Evolutionary conservation across 2,329 filamentous ascomycete species (phyloP), one percentile per base, ranked within the genome.

Genomic region (Biscogniauxia mediterranea): DNA sequence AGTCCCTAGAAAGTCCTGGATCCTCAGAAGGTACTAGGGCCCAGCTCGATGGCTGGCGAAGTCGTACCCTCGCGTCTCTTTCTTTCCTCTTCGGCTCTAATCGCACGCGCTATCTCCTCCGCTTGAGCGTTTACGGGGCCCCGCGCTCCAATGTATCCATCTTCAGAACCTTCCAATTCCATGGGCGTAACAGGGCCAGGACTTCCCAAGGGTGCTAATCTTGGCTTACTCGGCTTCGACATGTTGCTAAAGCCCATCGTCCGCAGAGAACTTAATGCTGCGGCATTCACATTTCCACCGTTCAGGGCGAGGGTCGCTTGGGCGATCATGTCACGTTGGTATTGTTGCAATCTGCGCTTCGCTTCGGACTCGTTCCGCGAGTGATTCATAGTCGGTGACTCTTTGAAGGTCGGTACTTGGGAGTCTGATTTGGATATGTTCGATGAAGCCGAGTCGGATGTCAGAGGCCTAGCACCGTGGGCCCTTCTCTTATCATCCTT

Each of bases 111-210:
- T 13, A 74, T 66, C 57, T 73, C 73, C 49, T 71, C 67, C 8
- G 61, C 65, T 52, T 72, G 68, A 15, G 65, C 57, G 20, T 70
- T 65, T 20, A 64, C 62, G 11, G 58, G 26, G 13, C 68, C 70
- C 26, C 67, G 71, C 28, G 72, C 73, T 38, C 80, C 70, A 46
- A 83, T 79, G 28, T 77, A 77, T 49, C 73, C 73, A 9, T 73
- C 73, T 15, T 73, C 69, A 0, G 76, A 70, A 20, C 78, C 80
- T 49, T 80, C 79, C 6, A 88, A 72, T 19, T 85, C 83, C 79
- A 88, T 85, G 1, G 85, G 85, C 1, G 85, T 88, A 15, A 88
- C 84, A 0, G 85, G 84, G 0, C 85, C 85, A 0, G 85, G 84
- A 61, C 84, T 86, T 3, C 84, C 83, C 11, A 85, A 69, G 0